These are phyloP conservation scores for Epichloe hybrida DNA, from an alignment of 2,329 filamentous ascomycete genomes.

Conservation along the genomic window DNA sequence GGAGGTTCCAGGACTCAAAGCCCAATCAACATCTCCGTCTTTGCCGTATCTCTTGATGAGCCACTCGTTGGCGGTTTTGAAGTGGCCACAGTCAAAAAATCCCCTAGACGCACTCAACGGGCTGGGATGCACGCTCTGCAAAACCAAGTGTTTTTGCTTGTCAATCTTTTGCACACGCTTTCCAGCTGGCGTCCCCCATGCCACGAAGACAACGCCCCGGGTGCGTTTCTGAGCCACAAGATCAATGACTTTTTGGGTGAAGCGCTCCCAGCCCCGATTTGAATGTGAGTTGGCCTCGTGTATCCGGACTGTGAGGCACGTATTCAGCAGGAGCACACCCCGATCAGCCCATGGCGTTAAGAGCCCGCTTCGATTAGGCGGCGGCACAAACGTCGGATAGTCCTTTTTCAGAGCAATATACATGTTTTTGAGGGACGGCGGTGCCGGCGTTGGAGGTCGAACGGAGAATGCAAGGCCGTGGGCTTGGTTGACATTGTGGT, in stretches of 20 bases:
- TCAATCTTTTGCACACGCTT: constrained; percentile 64
- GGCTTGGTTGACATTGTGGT: constrained; percentile 90
- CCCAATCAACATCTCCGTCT: constrained; percentile 79
- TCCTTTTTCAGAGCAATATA: constrained; percentile 80
- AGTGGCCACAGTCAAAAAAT: constrained; percentile 75
- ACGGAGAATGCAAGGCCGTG: constrained; percentile 95
- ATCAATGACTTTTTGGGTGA: constrained; percentile 88
- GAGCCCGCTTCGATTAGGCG: constrained; percentile 65
- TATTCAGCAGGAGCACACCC: constrained; percentile 87
- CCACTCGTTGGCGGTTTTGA: constrained; percentile 76
- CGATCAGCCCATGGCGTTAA: constrained; percentile 89
- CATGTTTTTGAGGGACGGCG: constrained; percentile 86
- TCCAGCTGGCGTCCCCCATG: constrained; percentile 79
- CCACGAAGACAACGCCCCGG: constrained; percentile 81
- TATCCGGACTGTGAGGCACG: constrained; percentile 82
- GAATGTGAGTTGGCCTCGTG: constrained; percentile 79
- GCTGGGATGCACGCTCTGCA: constrained; percentile 82
- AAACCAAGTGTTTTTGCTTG: constrained; percentile 59
- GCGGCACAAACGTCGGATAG: constrained; percentile 66
- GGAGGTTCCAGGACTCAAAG: constrained; percentile 30
- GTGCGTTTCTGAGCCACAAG: constrained; percentile 64
- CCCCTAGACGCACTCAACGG: constrained; percentile 75
- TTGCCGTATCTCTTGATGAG: constrained; percentile 62
- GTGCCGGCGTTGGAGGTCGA: constrained; percentile 72
- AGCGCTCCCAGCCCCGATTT: constrained; percentile 79